A percentile compares a stretch with the other conserved stretches of the same genome.
These are phyloP conservation scores for Penicillium ucsense DNA, from an alignment of 495 filamentous ascomycete species.

Conservation along the genomic window DNA sequence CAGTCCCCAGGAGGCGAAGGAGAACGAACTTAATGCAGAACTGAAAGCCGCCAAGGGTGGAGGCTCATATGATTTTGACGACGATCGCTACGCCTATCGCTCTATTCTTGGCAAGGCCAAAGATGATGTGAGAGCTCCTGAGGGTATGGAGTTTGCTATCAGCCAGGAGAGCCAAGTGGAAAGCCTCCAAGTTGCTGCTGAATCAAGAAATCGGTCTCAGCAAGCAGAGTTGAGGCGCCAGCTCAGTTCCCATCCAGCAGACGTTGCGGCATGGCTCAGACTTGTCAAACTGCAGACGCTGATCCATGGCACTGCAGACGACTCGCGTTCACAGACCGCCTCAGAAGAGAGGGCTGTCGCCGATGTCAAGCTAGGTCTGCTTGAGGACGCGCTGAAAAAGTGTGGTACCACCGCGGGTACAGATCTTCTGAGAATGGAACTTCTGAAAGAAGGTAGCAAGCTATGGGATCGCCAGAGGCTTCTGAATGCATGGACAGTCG, in stretches of 20 bases:
- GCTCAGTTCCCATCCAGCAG: conserved; percentile 52
- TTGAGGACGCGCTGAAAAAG: conserved; percentile 63
- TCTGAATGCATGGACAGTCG: conserved; percentile 52
- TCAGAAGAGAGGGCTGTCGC: conserved; percentile 60
- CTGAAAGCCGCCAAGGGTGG: not conserved
- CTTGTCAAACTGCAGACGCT: conserved; percentile 68
- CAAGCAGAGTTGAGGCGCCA: conserved; percentile 49
- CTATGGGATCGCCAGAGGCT: conserved; percentile 62
- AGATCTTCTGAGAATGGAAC: conserved; percentile 52
- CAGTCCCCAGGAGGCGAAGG: conserved; percentile 14
- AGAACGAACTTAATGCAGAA: conserved; percentile 3
- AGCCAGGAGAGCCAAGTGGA: conserved; percentile 35
- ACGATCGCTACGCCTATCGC: conserved; percentile 52
- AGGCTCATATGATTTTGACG: conserved; percentile 18
- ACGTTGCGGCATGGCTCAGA: conserved; percentile 63
- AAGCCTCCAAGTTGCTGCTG: conserved; percentile 17
- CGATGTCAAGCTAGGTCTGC: conserved; percentile 72
- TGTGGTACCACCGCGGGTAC: conserved; percentile 28
- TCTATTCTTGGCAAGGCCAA: conserved; percentile 61
- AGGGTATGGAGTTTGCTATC: conserved; percentile 44
- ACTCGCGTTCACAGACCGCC: conserved; percentile 36
- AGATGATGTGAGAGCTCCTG: conserved; percentile 34
- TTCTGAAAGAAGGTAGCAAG: conserved; percentile 60
- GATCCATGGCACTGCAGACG: conserved; percentile 31
- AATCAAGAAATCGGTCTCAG: conserved; percentile 34